Conservation (phyloP, 2,329 filamentous ascomycete genomes). For the Ophiocordyceps camponoti-leonardi region DNA sequence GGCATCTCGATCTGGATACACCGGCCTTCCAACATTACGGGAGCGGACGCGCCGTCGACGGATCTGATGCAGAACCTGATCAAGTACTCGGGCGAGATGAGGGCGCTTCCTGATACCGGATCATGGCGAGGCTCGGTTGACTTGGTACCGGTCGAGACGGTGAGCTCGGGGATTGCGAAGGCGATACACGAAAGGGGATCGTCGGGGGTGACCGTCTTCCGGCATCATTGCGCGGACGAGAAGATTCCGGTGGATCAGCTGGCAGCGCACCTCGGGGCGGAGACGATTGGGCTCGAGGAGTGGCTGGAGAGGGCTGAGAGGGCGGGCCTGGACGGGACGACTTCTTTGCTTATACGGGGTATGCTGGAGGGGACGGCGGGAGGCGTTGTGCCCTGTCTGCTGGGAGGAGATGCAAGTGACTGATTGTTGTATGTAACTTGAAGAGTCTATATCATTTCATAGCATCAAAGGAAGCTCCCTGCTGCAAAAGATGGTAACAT, state of each 20-base stretch:
- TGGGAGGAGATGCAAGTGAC: too few species aligned
- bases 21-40: background rate
- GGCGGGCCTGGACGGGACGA: background rate
- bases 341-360: background rate
- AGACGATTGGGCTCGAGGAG: background rate
- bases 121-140: background rate
- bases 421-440: too few species aligned
- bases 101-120: background rate
- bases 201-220: background rate
- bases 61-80: slow-evolving; percentile 1
- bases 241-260: background rate
- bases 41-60: background rate
- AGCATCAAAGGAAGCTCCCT: too few species aligned
- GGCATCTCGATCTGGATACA: background rate
- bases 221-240: background rate
- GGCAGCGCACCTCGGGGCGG: background rate
- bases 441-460: too few species aligned
- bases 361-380: background rate
- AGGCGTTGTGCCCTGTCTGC: background rate
- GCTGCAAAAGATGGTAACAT: too few species aligned
- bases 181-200: background rate
- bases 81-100: background rate
- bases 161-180: background rate
- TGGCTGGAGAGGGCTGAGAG: background rate
- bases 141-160: background rate